phyloP scores from a whole-genome alignment of 1,284 basidiomycete species.

The Tilletia caries region DNA sequence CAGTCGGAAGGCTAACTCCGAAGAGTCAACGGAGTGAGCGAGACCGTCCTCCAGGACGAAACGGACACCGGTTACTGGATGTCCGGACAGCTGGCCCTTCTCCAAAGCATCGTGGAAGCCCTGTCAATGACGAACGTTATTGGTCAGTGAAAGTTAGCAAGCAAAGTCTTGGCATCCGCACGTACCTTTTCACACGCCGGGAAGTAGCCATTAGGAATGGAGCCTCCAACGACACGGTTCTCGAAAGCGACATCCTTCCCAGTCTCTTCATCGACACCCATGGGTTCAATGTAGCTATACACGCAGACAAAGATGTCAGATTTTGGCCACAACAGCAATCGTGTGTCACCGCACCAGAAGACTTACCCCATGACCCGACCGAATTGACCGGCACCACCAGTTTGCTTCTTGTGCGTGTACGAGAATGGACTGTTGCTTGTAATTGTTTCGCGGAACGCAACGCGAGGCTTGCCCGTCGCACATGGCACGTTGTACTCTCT shows the following conservation, averaged over 20 bases:
- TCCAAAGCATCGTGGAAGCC: conserved; percentile 93
- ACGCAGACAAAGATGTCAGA: not conserved
- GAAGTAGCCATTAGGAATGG: conserved; percentile 85
- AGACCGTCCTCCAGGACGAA: conserved; percentile 89
- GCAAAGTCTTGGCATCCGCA: conserved; percentile 54
- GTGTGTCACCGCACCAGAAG: not conserved
- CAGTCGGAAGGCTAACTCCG: conserved; percentile 89
- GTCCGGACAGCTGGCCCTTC: conserved; percentile 85
- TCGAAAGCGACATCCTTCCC: conserved; percentile 85
- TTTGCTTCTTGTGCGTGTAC: conserved; percentile 98
- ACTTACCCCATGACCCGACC: conserved; percentile 79
- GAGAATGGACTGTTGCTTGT: conserved; percentile 75
- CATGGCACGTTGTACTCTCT: conserved; percentile 95
- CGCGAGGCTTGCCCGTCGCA: conserved; percentile 89
- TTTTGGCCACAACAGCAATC: no score
- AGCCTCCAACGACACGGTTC: conserved; percentile 85
- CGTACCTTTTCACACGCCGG: conserved; percentile 81
- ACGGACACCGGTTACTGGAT: conserved; percentile 78
- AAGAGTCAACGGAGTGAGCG: conserved; percentile 93
- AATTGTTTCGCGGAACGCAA: conserved; percentile 95
- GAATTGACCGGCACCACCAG: conserved; percentile 94
- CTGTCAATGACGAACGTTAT: conserved; percentile 54
- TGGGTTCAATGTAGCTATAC: conserved; percentile 70
- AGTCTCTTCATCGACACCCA: conserved; percentile 73
- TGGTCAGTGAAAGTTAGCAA: not conserved